Conservation (phyloP, 1,284 basidiomycete genomes). For the Ustilago bromivora region DNA sequence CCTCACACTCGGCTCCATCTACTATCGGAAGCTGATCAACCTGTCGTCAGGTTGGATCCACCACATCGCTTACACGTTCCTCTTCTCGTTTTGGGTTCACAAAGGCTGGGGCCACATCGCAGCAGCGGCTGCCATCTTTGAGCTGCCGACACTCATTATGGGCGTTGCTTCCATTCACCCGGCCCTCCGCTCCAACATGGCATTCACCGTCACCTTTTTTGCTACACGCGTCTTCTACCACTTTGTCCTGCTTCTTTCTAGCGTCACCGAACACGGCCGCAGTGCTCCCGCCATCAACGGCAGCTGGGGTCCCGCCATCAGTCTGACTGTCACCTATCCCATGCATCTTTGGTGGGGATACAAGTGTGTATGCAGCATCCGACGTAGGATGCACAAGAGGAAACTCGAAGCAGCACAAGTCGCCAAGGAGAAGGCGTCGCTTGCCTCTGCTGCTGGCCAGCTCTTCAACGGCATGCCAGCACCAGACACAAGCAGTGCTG, state of each 20-base stretch:
- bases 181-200: slow-evolving; percentile 65
- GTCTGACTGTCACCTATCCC: slow-evolving; percentile 57
- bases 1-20: slow-evolving; percentile 62
- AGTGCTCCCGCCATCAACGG: slow-evolving; percentile 51
- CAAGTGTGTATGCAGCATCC: slow-evolving; percentile 65
- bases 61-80: slow-evolving; percentile 63
- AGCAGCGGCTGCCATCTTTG: slow-evolving; percentile 62
- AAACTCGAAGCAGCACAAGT: slow-evolving; percentile 53
- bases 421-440: slow-evolving; percentile 45
- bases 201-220: slow-evolving; percentile 66
- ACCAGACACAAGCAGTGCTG: slow-evolving; percentile 59
- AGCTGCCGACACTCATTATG: slow-evolving; percentile 68
- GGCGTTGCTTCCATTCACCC: slow-evolving; percentile 63
- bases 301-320: slow-evolving; percentile 56
- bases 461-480: slow-evolving; percentile 60
- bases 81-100: slow-evolving; percentile 61
- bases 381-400: slow-evolving; percentile 64
- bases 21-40: slow-evolving; percentile 67
- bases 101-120: slow-evolving; percentile 62
- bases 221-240: slow-evolving; percentile 65
- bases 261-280: slow-evolving; percentile 53
- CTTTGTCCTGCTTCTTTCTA: slow-evolving; percentile 53
- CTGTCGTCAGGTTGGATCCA: slow-evolving; percentile 67
- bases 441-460: slow-evolving; percentile 52
- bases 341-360: slow-evolving; percentile 69